phyloP scores from a whole-genome alignment of 306 rosid species.

The Lithocarpus polystachyus region DNA sequence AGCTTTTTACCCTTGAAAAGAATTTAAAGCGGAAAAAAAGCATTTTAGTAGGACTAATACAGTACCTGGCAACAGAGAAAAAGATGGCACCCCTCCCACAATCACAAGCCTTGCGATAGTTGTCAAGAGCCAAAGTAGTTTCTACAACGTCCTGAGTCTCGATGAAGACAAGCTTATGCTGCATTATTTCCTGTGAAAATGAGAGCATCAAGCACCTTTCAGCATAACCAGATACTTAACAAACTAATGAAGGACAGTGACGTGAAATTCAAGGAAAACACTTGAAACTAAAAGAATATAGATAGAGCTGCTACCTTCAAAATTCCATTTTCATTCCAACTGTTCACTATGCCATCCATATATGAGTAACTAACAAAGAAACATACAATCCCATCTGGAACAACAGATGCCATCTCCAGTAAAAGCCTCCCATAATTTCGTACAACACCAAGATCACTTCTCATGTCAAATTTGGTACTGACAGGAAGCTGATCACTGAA shows the following conservation, averaged over 20 bases:
- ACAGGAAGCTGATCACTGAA: slow-evolving; percentile 97
- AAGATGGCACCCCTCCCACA: slow-evolving; percentile 99
- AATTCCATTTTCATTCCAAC: slow-evolving; percentile 93
- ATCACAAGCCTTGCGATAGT: slow-evolving; percentile 94
- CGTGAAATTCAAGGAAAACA: neutral
- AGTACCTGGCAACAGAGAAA: slow-evolving; percentile 91
- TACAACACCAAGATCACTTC: slow-evolving; percentile 94
- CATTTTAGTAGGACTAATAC: neutral
- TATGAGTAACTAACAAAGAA: slow-evolving; percentile 94
- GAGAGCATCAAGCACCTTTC: slow-evolving; percentile 20
- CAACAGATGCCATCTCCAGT: slow-evolving; percentile 95
- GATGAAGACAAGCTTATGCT: slow-evolving; percentile 88
- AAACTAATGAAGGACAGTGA: neutral
- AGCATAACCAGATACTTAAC: neutral
- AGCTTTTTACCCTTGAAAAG: neutral
- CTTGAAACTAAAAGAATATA: slow-evolving; percentile 16
- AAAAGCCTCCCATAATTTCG: slow-evolving; percentile 93
- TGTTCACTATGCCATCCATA: slow-evolving; percentile 92
- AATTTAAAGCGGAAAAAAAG: neutral
- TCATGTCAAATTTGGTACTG: slow-evolving; percentile 95
- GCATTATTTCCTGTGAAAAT: slow-evolving; percentile 84
- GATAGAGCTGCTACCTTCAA: slow-evolving; percentile 53
- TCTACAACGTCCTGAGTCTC: slow-evolving; percentile 97
- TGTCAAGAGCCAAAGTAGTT: slow-evolving; percentile 94
- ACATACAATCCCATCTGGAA: slow-evolving; percentile 93